phyloP scores from a whole-genome alignment of 1,284 basidiomycete genomes.

The Irpex sp. region DNA sequence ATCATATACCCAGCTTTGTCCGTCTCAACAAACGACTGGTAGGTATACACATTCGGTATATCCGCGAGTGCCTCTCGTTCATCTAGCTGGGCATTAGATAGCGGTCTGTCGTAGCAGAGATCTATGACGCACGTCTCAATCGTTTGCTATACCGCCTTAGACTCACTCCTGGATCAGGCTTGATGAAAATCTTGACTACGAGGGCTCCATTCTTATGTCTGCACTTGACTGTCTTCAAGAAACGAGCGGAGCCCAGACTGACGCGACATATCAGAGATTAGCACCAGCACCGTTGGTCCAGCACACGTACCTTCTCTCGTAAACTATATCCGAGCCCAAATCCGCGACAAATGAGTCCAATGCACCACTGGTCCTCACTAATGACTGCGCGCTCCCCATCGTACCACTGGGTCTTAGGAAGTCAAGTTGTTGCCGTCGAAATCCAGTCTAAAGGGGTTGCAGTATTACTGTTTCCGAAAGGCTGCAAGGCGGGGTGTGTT shows the following conservation, averaged over 20 bases:
- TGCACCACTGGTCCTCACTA: constrained; percentile 71
- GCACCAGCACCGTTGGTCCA: not conserved
- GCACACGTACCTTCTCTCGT: constrained; percentile 79
- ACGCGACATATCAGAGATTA: constrained; percentile 1
- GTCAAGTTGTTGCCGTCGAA: not conserved
- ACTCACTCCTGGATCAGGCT: constrained; percentile 65
- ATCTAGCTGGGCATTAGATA: constrained; percentile 36
- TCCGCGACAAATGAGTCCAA: constrained; percentile 89
- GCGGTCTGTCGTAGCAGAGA: not conserved
- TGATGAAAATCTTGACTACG: constrained; percentile 81
- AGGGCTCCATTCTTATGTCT: constrained; percentile 70
- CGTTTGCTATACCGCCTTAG: constrained; percentile 60
- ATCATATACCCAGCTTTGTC: constrained; percentile 96
- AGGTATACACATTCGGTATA: constrained; percentile 87
- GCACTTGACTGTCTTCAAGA: constrained; percentile 89
- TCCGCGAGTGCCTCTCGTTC: constrained; percentile 85
- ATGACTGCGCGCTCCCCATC: constrained; percentile 73
- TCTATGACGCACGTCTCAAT: constrained; percentile 52
- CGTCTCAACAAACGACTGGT: constrained; percentile 91
- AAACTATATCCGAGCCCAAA: constrained; percentile 80
- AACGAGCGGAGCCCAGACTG: constrained; percentile 88
- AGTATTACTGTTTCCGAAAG: too few species aligned
- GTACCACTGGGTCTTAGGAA: not conserved
- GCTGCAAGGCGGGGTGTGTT: too few species aligned
- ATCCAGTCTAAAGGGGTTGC: too few species aligned